Evolutionary conservation across 768 basidiomycete genomes (phyloP).

Genomic region (Amanita inopinata): DNA sequence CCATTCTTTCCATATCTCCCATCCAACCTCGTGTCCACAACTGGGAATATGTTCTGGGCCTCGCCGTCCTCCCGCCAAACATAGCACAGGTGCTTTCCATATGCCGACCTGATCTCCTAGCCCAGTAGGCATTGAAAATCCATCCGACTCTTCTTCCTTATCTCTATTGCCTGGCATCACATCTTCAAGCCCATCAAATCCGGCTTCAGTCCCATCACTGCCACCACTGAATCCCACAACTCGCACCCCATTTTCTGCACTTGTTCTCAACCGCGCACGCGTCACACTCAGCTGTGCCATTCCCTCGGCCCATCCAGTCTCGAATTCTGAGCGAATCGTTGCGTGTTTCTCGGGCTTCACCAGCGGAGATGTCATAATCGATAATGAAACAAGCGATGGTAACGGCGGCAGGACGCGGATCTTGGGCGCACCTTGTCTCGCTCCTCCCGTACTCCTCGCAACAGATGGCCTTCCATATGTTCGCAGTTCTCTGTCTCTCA

Average conservation of each 20-base stretch:
- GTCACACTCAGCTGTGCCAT: conserved; percentile 41
- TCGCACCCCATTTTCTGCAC: conserved; percentile 34
- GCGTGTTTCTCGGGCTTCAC: conserved; percentile 25
- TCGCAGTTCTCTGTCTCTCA: conserved; percentile 25
- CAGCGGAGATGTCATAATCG: conserved; percentile 26
- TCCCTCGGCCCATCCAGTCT: conserved; percentile 55
- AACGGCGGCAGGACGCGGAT: conserved; percentile 50
- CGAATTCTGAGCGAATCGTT: conserved; percentile 41
- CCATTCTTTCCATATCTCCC: conserved; percentile 24
- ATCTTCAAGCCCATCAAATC: conserved; percentile 27
- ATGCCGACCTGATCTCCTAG: conserved; percentile 9
- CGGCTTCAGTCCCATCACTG: conserved; percentile 17
- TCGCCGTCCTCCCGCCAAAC: conserved; percentile 26
- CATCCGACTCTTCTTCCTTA: conserved; percentile 17
- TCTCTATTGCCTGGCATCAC: conserved; percentile 20
- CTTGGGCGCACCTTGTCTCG: conserved; percentile 20
- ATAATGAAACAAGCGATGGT: conserved; percentile 40
- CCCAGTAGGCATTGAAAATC: conserved; percentile 22
- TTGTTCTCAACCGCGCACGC: conserved; percentile 34
- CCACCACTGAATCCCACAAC: conserved; percentile 31
- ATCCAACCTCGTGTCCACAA: conserved; percentile 32
- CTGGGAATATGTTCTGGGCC: conserved; percentile 23
- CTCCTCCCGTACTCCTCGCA: not conserved
- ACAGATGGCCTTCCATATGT: not conserved
- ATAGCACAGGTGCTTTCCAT: conserved; percentile 27